Conservation (phyloP, 345 rosid genomes). For the Citrus maxima region DNA sequence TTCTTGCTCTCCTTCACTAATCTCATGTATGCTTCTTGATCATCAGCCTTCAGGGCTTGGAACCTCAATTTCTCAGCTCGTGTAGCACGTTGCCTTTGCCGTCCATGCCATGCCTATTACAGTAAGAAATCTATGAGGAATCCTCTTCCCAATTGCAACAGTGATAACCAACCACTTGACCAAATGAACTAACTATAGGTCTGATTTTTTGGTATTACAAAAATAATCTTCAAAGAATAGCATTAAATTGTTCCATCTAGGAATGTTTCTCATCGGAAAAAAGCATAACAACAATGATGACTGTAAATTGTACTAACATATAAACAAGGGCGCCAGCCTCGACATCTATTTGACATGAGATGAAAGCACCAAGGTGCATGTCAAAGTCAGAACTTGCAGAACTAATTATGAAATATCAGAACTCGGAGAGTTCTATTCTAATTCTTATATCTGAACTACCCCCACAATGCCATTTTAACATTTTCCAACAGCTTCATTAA, state of each 20-base stretch:
- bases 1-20: slow-evolving; percentile 98
- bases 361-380: background rate
- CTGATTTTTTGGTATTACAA: slow-evolving; percentile 12
- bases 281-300: background rate
- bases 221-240: slow-evolving; percentile 2
- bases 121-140: background rate
- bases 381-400: background rate
- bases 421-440: background rate
- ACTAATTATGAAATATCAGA: background rate
- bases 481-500: background rate
- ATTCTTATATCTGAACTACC: background rate
- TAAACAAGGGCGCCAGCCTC: background rate
- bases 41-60: slow-evolving; percentile 96
- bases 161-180: background rate
- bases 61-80: slow-evolving; percentile 96
- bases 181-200: background rate
- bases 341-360: background rate
- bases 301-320: background rate
- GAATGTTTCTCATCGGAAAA: background rate
- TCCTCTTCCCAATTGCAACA: background rate
- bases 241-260: background rate
- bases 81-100: slow-evolving; percentile 97
- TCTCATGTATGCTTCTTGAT: slow-evolving; percentile 97
- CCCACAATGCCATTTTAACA: background rate
- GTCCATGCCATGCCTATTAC: slow-evolving; percentile 96